phyloP scores from a whole-genome alignment of 768 basidiomycete genomes.

The Tephrocybe sp. region DNA sequence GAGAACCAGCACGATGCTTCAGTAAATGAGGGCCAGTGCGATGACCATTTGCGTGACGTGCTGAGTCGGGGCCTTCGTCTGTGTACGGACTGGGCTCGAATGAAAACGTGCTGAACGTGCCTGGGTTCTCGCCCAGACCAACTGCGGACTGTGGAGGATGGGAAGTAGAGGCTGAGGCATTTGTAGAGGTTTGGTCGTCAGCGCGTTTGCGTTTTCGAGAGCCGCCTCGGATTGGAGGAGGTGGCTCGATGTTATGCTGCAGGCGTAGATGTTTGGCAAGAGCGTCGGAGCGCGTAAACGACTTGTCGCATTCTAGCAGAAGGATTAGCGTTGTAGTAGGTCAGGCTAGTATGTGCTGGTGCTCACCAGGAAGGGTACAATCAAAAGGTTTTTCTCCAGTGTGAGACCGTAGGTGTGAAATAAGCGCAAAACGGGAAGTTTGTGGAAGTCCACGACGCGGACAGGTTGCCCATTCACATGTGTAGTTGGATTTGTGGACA shows the following conservation, averaged over 20 bases:
- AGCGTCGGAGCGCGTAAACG: conserved; percentile 93
- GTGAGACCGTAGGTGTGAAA: conserved; percentile 88
- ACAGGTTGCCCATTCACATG: conserved; percentile 89
- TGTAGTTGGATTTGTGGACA: conserved; percentile 79
- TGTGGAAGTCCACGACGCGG: conserved; percentile 77
- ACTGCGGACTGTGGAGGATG: conserved; percentile 21
- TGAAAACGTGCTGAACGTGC: conserved; percentile 60
- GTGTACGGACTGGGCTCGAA: conserved; percentile 49
- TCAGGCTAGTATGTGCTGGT: not conserved
- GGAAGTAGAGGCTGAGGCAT: conserved; percentile 15
- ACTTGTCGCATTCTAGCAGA: conserved; percentile 82
- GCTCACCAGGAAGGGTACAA: conserved; percentile 74
- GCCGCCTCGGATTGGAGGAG: conserved; percentile 70
- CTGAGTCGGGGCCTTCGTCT: conserved; percentile 24
- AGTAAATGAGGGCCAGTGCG: conserved; percentile 15
- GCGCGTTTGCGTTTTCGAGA: conserved; percentile 67
- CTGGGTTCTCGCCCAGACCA: conserved; percentile 19
- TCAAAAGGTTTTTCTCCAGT: conserved; percentile 94
- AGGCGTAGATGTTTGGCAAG: conserved; percentile 90
- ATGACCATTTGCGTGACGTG: conserved; percentile 17
- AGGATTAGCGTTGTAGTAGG: not conserved
- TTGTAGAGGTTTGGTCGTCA: conserved; percentile 30
- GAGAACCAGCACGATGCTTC: conserved; percentile 10
- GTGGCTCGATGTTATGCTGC: conserved; percentile 77
- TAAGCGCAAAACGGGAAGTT: conserved; percentile 85